phyloP scores from a whole-genome alignment of 2,329 filamentous ascomycete species.

The Fusarium sp. region DNA sequence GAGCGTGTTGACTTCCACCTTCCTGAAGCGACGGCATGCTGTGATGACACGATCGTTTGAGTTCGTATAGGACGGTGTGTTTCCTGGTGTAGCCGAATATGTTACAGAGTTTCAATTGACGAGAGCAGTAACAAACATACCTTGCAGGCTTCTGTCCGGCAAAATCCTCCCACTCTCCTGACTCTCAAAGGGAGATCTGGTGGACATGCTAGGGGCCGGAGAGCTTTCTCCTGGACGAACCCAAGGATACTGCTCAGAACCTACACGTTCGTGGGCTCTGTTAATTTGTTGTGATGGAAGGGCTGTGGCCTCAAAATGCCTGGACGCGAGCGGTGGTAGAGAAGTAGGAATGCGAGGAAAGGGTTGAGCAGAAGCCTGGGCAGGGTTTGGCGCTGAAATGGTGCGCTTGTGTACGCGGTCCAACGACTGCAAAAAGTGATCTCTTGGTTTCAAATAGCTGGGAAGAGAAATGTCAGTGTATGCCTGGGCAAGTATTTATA shows the following conservation, averaged over 20 bases:
- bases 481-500: conserved; percentile 19
- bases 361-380: conserved; percentile 44
- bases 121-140: conserved; percentile 14
- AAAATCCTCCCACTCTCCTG: conserved; percentile 18
- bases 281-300: conserved; percentile 33
- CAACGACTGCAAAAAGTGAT: conserved; percentile 37
- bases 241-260: conserved; percentile 36
- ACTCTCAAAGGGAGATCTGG: conserved; percentile 29
- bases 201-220: conserved; percentile 23
- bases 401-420: conserved; percentile 63
- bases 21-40: conserved; percentile 35
- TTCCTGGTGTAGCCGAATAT: conserved; percentile 5
- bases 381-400: conserved; percentile 65
- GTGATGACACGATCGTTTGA: conserved; percentile 43
- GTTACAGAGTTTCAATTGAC: conserved; percentile 11
- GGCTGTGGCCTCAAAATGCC: conserved; percentile 33
- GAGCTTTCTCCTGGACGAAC: conserved; percentile 27
- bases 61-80: conserved; percentile 15
- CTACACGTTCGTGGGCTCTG: conserved; percentile 31
- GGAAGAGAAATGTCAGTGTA: conserved; percentile 19
- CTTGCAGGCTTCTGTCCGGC: conserved; percentile 21
- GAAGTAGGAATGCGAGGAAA: conserved; percentile 40
- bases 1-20: conserved; percentile 30
- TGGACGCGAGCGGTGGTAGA: conserved; percentile 38
- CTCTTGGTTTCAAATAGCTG: conserved; percentile 33